Percentiles rank a stretch among this genome's conserved stretches.
Evolutionary conservation across 805 yeast species (phyloP).

Genomic region (Myxozyma nipponensis): DNA sequence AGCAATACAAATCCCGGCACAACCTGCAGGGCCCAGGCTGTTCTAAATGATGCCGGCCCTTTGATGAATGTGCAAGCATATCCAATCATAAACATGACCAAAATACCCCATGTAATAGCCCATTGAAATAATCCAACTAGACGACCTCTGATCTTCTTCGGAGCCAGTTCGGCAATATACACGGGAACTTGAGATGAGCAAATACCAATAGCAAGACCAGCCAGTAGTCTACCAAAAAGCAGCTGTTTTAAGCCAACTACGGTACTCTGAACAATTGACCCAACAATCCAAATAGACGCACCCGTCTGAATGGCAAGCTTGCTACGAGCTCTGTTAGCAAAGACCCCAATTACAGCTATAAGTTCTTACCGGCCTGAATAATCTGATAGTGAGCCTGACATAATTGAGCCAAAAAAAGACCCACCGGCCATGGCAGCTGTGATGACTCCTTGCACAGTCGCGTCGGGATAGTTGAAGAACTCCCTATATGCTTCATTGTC

Average conservation of each 20-base stretch:
- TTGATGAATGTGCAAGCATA: conserved; percentile 44
- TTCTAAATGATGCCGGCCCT: conserved; percentile 41
- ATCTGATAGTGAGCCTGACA: conserved; percentile 49
- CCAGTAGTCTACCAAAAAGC: conserved; percentile 53
- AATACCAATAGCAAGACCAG: conserved; percentile 63
- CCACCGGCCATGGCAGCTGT: conserved; percentile 75
- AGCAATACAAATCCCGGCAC: conserved; percentile 48
- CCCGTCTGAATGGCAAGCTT: conserved; percentile 50
- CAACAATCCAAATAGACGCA: conserved; percentile 56
- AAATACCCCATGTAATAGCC: conserved; percentile 58
- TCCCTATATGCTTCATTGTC: conserved; percentile 73
- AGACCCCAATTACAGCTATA: conserved; percentile 6
- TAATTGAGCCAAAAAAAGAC: conserved; percentile 62
- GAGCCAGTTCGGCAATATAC: conserved; percentile 60
- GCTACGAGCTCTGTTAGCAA: not conserved
- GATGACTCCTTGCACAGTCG: conserved; percentile 78
- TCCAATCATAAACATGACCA: conserved; percentile 54
- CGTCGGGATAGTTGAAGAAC: conserved; percentile 51
- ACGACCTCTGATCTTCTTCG: conserved; percentile 54
- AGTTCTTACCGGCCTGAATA: conserved; percentile 52
- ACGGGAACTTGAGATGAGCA: conserved; percentile 65
- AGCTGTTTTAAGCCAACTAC: conserved; percentile 44
- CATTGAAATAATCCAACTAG: conserved; percentile 59
- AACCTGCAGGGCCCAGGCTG: conserved; percentile 58
- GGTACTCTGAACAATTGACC: conserved; percentile 52